These are phyloP conservation scores for Kandelia obovata DNA, from an alignment of 345 rosid genomes.

Conservation along the genomic window DNA sequence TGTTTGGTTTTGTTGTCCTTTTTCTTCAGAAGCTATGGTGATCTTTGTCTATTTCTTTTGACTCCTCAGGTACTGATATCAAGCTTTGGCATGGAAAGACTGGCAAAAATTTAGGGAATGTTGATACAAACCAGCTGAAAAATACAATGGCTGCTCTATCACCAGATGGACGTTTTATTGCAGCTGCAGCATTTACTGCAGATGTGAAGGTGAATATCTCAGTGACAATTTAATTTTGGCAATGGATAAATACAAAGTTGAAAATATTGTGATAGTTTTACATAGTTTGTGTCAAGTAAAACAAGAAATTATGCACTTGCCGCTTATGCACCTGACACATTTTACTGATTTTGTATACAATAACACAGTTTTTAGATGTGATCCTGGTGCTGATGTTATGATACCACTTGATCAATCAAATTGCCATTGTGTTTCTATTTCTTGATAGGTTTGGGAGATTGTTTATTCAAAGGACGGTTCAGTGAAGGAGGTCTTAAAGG, in stretches of 20 bases:
- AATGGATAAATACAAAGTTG: background rate
- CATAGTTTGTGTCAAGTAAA: background rate
- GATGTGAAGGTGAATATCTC: conserved; percentile 76
- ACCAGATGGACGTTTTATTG: conserved; percentile 94
- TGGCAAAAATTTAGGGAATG: conserved; percentile 75
- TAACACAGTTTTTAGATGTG: too few relatives aligned
- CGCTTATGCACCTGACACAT: too few relatives aligned
- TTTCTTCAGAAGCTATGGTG: background rate
- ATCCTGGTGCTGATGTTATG: too few relatives aligned
- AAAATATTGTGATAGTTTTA: too few relatives aligned
- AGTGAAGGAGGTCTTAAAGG: conserved; percentile 80
- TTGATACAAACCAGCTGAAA: conserved; percentile 94
- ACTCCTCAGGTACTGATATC: conserved; percentile 77
- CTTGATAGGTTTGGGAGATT: conserved; percentile 90
- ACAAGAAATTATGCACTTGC: background rate
- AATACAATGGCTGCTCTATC: conserved; percentile 86
- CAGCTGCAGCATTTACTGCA: conserved; percentile 98
- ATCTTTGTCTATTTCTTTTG: conserved; percentile 13
- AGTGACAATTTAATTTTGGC: background rate
- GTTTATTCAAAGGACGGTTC: conserved; percentile 92
- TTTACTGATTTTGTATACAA: too few relatives aligned
- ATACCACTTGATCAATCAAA: background rate
- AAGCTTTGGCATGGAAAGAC: conserved; percentile 91
- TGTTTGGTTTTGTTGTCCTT: background rate
- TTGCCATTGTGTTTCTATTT: conserved; percentile 14